phyloP scores from a whole-genome alignment of 1,139 yeast genomes.

The Candida sp. region DNA sequence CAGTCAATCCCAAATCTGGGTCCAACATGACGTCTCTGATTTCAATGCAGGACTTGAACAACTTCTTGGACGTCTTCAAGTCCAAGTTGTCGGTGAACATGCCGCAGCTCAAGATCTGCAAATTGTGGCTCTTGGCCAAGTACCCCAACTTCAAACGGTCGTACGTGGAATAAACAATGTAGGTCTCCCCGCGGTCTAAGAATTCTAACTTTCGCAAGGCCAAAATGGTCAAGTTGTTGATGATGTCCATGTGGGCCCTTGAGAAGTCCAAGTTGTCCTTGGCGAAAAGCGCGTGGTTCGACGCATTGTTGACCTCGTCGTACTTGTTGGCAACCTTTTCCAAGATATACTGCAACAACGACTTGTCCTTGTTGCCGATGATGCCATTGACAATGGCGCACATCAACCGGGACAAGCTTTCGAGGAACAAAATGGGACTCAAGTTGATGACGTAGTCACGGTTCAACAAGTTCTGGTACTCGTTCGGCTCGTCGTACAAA shows the following conservation, averaged over 20 bases:
- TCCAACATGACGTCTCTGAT: constrained; percentile 49
- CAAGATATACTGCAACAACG: constrained; percentile 36
- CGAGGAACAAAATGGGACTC: constrained; percentile 49
- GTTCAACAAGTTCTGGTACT: constrained; percentile 29
- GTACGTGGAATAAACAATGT: constrained; percentile 46
- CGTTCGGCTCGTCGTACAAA: constrained; percentile 24
- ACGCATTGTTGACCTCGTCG: constrained; percentile 16
- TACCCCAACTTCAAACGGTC: constrained; percentile 45
- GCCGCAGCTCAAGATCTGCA: constrained; percentile 50
- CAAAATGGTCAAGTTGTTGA: constrained; percentile 34
- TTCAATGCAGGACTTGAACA: constrained; percentile 43
- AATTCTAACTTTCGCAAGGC: constrained; percentile 45
- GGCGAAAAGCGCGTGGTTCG: constrained; percentile 7
- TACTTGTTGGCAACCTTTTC: constrained; percentile 26
- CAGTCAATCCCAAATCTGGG: constrained; percentile 49
- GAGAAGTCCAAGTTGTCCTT: constrained; percentile 25
- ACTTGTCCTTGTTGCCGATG: constrained; percentile 24
- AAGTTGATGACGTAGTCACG: constrained; percentile 34
- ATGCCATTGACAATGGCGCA: constrained; percentile 34
- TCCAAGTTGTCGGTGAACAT: constrained; percentile 44
- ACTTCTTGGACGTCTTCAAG: constrained; percentile 31
- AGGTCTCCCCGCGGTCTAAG: constrained; percentile 50
- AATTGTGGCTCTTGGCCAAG: constrained; percentile 40
- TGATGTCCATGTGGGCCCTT: constrained; percentile 28
- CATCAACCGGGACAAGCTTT: constrained; percentile 47